Percentiles rank a stretch among this genome's conserved stretches.
phyloP scores from a whole-genome alignment of 1,284 basidiomycete species.

The Ganoderma lucidum region DNA sequence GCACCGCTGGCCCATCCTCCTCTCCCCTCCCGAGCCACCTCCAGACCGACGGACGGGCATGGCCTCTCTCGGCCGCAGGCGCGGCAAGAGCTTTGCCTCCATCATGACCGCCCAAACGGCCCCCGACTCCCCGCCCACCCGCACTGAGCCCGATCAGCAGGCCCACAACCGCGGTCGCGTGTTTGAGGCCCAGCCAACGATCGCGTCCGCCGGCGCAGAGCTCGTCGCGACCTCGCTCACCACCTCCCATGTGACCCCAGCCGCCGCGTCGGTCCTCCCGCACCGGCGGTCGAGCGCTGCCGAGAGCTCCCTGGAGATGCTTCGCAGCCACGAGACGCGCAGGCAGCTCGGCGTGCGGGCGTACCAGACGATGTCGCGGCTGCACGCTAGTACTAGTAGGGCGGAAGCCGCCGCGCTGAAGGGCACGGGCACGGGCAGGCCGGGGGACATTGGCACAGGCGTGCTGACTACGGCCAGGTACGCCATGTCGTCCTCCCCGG shows the following conservation, averaged over 20 bases:
- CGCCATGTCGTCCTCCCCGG: conserved; percentile 34
- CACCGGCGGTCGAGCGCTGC: conserved; percentile 43
- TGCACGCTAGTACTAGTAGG: conserved; percentile 7
- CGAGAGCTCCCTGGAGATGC: conserved; percentile 45
- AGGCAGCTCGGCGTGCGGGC: conserved; percentile 28
- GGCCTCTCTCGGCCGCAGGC: conserved; percentile 33
- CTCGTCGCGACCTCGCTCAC: conserved; percentile 29
- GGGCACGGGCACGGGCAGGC: not conserved
- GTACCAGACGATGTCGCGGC: conserved; percentile 29
- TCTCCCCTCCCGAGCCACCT: conserved; percentile 38
- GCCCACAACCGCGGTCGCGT: conserved; percentile 31
- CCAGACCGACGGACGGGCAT: conserved; percentile 19
- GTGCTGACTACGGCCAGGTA: conserved; percentile 17
- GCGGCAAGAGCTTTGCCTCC: conserved; percentile 34
- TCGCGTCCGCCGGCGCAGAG: conserved; percentile 37
- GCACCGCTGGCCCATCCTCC: conserved; percentile 89
- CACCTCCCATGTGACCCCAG: conserved; percentile 14
- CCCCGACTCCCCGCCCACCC: conserved; percentile 21
- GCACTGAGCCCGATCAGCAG: conserved; percentile 23
- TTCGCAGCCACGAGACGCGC: conserved; percentile 36
- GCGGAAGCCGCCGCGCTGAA: conserved; percentile 18
- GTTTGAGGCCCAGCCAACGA: conserved; percentile 37
- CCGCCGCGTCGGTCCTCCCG: conserved; percentile 15
- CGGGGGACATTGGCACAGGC: conserved; percentile 4
- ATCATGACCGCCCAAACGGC: conserved; percentile 26